Conservation (phyloP, 768 basidiomycete genomes). For the Daedalea quercina region DNA sequence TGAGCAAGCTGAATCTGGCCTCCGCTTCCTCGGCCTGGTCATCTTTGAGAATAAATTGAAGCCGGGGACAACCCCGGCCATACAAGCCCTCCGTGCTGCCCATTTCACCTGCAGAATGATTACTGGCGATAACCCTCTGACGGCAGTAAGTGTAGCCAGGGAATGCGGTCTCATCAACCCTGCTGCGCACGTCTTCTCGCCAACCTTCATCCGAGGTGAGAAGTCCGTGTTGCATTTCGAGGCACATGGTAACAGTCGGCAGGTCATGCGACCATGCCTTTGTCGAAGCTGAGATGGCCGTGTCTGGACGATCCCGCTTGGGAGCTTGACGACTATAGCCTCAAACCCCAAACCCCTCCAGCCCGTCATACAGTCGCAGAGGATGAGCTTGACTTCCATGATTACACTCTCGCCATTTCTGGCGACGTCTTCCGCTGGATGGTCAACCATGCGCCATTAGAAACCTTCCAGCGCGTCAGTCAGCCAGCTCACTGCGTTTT, state of each 20-base stretch:
- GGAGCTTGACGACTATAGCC: slow-evolving; percentile 83
- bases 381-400: slow-evolving; percentile 70
- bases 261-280: slow-evolving; percentile 49
- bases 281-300: slow-evolving; percentile 78
- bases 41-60: slow-evolving; percentile 99
- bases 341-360: slow-evolving; percentile 72
- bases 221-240: neutral
- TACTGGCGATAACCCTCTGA: slow-evolving; percentile 95
- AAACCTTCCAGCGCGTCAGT: slow-evolving; percentile 87
- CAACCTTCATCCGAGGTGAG: slow-evolving; percentile 73
- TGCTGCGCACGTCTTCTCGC: slow-evolving; percentile 84
- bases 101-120: slow-evolving; percentile 97
- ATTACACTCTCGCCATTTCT: slow-evolving; percentile 87
- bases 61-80: slow-evolving; percentile 83
- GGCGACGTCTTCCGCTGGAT: slow-evolving; percentile 99
- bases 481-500: neutral
- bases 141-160: slow-evolving; percentile 93
- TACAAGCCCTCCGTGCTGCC: slow-evolving; percentile 80
- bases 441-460: slow-evolving; percentile 88
- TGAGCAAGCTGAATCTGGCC: slow-evolving; percentile 87
- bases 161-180: slow-evolving; percentile 89
- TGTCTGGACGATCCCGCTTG: slow-evolving; percentile 83
- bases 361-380: slow-evolving; percentile 65
- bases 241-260: neutral
- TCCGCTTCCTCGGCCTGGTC: slow-evolving; percentile 89